Conservation (phyloP, 768 basidiomycete species). For the Cystobasidium ongulense region DNA sequence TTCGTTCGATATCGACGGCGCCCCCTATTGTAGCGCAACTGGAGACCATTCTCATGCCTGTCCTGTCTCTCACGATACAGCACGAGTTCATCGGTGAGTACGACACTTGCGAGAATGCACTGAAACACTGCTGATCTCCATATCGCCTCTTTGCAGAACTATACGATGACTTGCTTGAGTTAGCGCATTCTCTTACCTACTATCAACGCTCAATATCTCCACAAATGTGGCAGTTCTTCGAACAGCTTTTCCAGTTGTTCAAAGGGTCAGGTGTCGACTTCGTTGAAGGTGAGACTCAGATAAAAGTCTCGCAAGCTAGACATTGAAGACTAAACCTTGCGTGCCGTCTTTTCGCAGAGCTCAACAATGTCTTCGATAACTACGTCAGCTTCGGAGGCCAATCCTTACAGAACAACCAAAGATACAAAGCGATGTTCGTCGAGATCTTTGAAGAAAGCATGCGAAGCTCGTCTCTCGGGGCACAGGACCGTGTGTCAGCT, state of each 20-base stretch:
- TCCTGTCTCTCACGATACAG: conserved; percentile 67
- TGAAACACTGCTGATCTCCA: not conserved
- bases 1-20: conserved; percentile 63
- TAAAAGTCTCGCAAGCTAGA: not conserved
- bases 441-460: conserved; percentile 75
- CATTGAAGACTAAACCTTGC: conserved; percentile 39
- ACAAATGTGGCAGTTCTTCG: conserved; percentile 78
- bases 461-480: conserved; percentile 63
- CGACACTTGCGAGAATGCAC: not conserved
- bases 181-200: conserved; percentile 77
- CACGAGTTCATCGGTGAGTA: conserved; percentile 63
- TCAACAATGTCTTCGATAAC: conserved; percentile 80
- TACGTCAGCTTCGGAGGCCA: conserved; percentile 76
- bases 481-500: conserved; percentile 72
- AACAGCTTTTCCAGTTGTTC: conserved; percentile 72
- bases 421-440: conserved; percentile 69
- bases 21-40: conserved; percentile 68
- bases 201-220: conserved; percentile 66
- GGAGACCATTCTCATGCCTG: conserved; percentile 71
- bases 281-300: conserved; percentile 62
- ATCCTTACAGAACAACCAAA: conserved; percentile 60
- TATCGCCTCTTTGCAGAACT: conserved; percentile 54
- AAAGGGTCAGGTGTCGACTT: conserved; percentile 76
- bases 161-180: conserved; percentile 76
- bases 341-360: conserved; percentile 51